Evolutionary conservation across 352 stramenopile species (phyloP).

Genomic region (Vaucheria bursata): DNA sequence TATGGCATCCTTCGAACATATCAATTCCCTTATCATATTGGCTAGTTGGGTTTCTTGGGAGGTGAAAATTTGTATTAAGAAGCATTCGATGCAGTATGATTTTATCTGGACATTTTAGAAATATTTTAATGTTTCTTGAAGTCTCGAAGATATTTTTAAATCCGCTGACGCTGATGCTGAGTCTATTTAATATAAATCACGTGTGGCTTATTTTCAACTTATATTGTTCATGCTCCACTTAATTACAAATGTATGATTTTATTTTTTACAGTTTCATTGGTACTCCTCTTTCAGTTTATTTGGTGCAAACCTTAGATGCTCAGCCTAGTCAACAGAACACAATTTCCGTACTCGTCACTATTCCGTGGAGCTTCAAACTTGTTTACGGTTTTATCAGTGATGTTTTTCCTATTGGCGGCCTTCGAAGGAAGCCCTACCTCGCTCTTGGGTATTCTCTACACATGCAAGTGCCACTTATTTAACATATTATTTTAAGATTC

Average conservation of each 20-base stretch:
- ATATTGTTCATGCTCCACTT: neutral
- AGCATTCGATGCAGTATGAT: no score
- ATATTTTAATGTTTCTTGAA: no score
- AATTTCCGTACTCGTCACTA: slow-evolving; percentile 14
- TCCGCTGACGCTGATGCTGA: neutral
- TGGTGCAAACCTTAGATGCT: slow-evolving; percentile 47
- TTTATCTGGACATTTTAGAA: no score
- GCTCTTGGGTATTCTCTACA: slow-evolving; percentile 26
- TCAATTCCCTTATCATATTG: slow-evolving; percentile 45
- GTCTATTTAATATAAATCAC: neutral
- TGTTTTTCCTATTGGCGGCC: slow-evolving; percentile 45
- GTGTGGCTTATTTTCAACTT: neutral
- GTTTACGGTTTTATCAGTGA: slow-evolving; percentile 51
- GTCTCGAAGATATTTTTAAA: neutral
- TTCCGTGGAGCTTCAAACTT: slow-evolving; percentile 53
- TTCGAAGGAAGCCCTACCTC: slow-evolving; percentile 50
- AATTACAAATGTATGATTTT: no score
- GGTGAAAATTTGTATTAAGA: no score
- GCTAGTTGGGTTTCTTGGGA: slow-evolving; percentile 39
- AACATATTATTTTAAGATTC: no score
- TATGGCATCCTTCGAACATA: slow-evolving; percentile 15
- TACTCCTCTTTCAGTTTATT: slow-evolving; percentile 49
- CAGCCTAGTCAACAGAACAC: slow-evolving; percentile 45
- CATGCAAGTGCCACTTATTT: neutral
- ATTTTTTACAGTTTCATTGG: slow-evolving; percentile 36